Percentiles rank a stretch among this genome's conserved stretches.
phyloP scores from a whole-genome alignment of 768 basidiomycete species.

The Austroboletus eburneus region DNA sequence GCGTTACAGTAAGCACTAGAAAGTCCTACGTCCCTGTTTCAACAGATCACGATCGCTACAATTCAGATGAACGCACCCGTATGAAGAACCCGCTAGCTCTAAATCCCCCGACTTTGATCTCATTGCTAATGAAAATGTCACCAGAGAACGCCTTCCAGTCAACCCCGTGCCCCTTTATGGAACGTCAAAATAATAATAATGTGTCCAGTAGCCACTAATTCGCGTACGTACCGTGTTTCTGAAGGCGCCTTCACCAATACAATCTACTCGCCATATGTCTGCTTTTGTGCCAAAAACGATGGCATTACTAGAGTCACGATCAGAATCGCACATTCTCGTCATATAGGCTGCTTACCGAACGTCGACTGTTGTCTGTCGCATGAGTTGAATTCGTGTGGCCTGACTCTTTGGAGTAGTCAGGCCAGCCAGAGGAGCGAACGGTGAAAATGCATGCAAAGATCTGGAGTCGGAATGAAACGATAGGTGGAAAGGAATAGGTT shows the following conservation, averaged over 20 bases:
- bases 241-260: slow-evolving; percentile 62
- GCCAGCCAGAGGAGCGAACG: slow-evolving; percentile 47
- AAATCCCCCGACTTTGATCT: slow-evolving; percentile 57
- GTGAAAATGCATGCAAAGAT: slow-evolving; percentile 58
- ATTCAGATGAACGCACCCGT: slow-evolving; percentile 39
- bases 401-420: slow-evolving; percentile 26
- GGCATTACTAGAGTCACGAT: slow-evolving; percentile 37
- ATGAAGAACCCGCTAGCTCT: slow-evolving; percentile 60
- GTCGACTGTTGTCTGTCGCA: slow-evolving; percentile 68
- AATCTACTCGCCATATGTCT: slow-evolving; percentile 66
- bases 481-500: slow-evolving; percentile 66
- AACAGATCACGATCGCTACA: slow-evolving; percentile 1
- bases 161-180: slow-evolving; percentile 54
- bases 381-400: slow-evolving; percentile 52
- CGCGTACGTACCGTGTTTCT: slow-evolving; percentile 45
- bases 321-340: neutral
- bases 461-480: slow-evolving; percentile 51
- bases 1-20: slow-evolving; percentile 56
- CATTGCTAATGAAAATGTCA: slow-evolving; percentile 49
- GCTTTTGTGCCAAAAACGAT: slow-evolving; percentile 51
- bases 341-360: slow-evolving; percentile 41
- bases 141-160: slow-evolving; percentile 61
- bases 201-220: neutral
- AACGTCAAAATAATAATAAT: slow-evolving; percentile 6
- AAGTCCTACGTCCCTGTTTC: slow-evolving; percentile 48